phyloP scores from a whole-genome alignment of 2,329 filamentous ascomycete genomes.

The Amauroascus verrucosus region DNA sequence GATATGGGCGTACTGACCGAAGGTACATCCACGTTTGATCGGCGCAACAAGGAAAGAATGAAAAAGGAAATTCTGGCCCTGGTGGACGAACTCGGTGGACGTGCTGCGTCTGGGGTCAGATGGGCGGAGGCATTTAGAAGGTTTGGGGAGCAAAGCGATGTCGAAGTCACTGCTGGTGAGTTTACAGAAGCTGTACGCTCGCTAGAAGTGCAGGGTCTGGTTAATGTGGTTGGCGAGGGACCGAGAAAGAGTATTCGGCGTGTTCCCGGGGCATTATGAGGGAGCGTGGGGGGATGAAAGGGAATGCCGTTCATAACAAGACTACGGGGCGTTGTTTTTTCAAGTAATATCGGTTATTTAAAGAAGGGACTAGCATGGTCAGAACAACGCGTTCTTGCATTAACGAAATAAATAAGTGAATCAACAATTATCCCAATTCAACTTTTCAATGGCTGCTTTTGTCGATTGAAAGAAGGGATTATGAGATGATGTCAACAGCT shows the following conservation, averaged over 20 bases:
- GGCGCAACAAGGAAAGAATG: constrained; percentile 70
- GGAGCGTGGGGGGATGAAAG: too few relatives aligned
- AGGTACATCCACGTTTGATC: constrained; percentile 80
- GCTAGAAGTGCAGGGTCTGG: constrained; percentile 72
- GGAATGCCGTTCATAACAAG: too few relatives aligned
- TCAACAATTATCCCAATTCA: too few relatives aligned
- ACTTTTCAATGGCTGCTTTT: too few relatives aligned
- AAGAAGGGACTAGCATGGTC: too few relatives aligned
- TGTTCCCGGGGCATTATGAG: constrained; percentile 47
- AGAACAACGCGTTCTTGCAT: too few relatives aligned
- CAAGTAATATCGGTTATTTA: too few relatives aligned
- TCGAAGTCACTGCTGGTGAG: constrained; percentile 63
- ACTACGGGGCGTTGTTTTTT: too few relatives aligned
- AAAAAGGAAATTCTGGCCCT: constrained; percentile 65
- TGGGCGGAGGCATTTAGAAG: constrained; percentile 68
- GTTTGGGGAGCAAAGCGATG: constrained; percentile 59
- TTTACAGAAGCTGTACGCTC: constrained; percentile 71
- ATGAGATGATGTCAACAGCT: neutral
- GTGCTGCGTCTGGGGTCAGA: constrained; percentile 55
- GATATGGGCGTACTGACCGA: constrained; percentile 95
- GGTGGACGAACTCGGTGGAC: constrained; percentile 68
- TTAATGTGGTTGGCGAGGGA: constrained; percentile 76
- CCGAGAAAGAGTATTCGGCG: constrained; percentile 70
- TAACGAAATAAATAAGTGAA: too few relatives aligned
- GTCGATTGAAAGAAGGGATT: too few relatives aligned